phyloP scores from a whole-genome alignment of 306 rosid genomes.

The Lathyrus oleraceus region DNA sequence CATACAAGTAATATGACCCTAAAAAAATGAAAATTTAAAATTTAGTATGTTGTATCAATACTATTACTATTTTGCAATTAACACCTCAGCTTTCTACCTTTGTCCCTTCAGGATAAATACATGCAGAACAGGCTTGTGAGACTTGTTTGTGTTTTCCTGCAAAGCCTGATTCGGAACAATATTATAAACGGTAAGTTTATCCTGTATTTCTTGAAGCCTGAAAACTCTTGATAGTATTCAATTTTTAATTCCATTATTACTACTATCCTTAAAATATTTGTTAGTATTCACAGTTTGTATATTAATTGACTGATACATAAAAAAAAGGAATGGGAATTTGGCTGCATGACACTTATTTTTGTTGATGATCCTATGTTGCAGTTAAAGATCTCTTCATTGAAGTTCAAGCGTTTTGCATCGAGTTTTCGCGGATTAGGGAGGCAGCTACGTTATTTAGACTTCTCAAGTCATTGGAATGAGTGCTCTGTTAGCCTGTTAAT shows the following conservation, averaged over 20 bases:
- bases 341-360: conserved; percentile 26
- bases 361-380: conserved; percentile 43
- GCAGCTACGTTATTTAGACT: conserved; percentile 91
- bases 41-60: neutral
- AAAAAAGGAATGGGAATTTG: conserved; percentile 4
- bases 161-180: conserved; percentile 93
- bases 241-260: neutral
- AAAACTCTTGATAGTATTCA: conserved; percentile 2
- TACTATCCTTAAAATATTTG: neutral
- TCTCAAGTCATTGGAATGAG: conserved; percentile 80
- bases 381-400: conserved; percentile 92
- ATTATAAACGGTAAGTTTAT: conserved; percentile 83
- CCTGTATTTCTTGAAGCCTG: conserved; percentile 20
- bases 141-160: conserved; percentile 95
- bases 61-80: neutral
- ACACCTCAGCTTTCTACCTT: conserved; percentile 15
- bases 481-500: conserved; percentile 14
- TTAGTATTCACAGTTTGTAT: neutral
- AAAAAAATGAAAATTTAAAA: neutral
- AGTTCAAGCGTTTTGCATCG: conserved; percentile 94
- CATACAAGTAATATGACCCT: neutral
- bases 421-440: conserved; percentile 90
- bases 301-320: conserved; percentile 9
- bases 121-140: conserved; percentile 99
- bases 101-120: conserved; percentile 81